These are phyloP conservation scores for Pulveroboletus ravenelii DNA, from an alignment of 768 basidiomycete species.

Conservation along the genomic window DNA sequence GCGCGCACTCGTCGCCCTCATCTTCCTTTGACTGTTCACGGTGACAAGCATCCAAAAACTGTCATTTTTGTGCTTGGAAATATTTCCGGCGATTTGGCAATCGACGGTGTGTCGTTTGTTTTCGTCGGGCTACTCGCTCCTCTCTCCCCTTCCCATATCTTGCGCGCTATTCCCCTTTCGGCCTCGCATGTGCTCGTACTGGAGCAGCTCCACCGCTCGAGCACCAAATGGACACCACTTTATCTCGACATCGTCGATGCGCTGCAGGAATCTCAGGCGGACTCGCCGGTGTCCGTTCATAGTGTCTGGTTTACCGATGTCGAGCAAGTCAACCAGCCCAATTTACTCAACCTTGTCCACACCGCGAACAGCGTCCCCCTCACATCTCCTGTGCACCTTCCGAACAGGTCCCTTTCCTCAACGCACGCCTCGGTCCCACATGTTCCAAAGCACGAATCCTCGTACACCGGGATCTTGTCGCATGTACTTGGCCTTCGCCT, in stretches of 20 bases:
- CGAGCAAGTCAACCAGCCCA: conserved; percentile 34
- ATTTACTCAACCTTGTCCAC: conserved; percentile 52
- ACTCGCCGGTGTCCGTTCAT: conserved; percentile 51
- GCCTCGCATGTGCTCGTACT: conserved; percentile 70
- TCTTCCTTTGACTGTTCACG: conserved; percentile 48
- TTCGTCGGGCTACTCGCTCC: conserved; percentile 68
- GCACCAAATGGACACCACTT: conserved; percentile 82
- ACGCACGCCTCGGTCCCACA: conserved; percentile 41
- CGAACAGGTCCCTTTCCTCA: conserved; percentile 28
- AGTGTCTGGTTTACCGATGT: conserved; percentile 58
- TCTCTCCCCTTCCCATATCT: conserved; percentile 51
- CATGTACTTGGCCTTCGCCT: conserved; percentile 77
- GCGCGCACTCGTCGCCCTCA: conserved; percentile 57
- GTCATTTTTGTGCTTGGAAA: conserved; percentile 70
- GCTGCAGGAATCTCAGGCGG: conserved; percentile 53
- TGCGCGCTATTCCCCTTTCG: conserved; percentile 55
- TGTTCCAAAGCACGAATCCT: conserved; percentile 85
- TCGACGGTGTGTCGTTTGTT: conserved; percentile 62
- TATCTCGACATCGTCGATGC: conserved; percentile 78
- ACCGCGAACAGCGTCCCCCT: conserved; percentile 35
- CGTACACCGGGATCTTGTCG: conserved; percentile 84
- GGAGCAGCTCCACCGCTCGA: conserved; percentile 73
- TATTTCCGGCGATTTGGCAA: conserved; percentile 34
- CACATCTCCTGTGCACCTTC: conserved; percentile 46
- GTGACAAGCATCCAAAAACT: conserved; percentile 55